phyloP scores from a whole-genome alignment of 306 rosid species.

The Mucuna pruriens region DNA sequence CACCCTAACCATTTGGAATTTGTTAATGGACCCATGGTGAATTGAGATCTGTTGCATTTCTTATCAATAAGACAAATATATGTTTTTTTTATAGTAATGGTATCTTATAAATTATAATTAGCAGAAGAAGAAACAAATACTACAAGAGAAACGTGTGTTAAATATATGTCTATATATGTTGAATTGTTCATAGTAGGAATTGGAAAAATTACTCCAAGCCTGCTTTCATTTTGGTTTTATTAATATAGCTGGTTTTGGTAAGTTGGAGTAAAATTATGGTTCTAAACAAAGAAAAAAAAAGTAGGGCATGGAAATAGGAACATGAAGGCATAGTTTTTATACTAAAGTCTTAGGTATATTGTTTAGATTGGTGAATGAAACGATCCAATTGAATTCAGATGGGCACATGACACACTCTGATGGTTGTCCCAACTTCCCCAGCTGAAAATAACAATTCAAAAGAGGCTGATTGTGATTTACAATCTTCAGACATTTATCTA shows the following conservation, averaged over 20 bases:
- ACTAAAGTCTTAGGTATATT: neutral
- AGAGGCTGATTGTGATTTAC: constrained; percentile 34
- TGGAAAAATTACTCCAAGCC: neutral
- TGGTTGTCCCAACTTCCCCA: constrained; percentile 43
- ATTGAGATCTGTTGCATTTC: constrained; percentile 29
- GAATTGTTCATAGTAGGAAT: neutral
- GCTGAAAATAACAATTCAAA: constrained; percentile 50
- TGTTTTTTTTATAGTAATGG: constrained; percentile 6
- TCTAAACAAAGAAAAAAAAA: neutral
- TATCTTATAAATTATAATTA: neutral
- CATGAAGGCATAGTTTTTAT: neutral
- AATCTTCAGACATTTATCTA: constrained; percentile 23
- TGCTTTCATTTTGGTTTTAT: neutral
- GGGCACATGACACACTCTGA: constrained; percentile 28
- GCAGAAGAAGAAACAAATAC: neutral
- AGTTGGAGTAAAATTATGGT: no score
- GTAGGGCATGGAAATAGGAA: neutral
- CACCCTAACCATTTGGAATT: constrained; percentile 36
- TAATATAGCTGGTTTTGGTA: neutral
- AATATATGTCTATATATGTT: neutral
- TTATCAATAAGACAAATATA: constrained; percentile 24
- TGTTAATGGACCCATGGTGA: constrained; percentile 36
- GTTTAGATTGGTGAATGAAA: constrained; percentile 29
- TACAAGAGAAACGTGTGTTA: neutral
- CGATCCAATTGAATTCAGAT: neutral